Evolutionary conservation across 169 alveolate genomes (phyloP).

Genomic region (Plasmodium adleri): DNA sequence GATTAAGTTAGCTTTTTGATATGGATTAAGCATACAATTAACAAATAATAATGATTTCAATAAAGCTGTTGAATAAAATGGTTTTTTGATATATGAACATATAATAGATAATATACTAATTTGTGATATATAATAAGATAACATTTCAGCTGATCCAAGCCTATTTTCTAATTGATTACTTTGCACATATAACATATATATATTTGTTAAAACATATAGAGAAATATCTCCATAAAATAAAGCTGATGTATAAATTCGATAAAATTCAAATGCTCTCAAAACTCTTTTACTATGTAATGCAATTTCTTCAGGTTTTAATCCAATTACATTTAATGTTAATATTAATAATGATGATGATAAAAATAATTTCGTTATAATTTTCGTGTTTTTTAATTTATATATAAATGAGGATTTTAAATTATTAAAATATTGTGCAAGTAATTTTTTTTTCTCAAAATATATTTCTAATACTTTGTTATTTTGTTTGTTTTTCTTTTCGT

Average conservation of each 20-base stretch:
- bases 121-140: constrained; percentile 65
- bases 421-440: constrained; percentile 18
- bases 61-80: constrained; percentile 66
- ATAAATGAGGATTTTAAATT: constrained; percentile 47
- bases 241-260: constrained; percentile 71
- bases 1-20: constrained; percentile 62
- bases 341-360: constrained; percentile 43
- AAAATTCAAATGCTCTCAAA: constrained; percentile 67
- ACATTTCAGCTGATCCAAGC: constrained; percentile 57
- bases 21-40: constrained; percentile 69
- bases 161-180: constrained; percentile 49
- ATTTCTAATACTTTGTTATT: constrained; percentile 30
- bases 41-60: constrained; percentile 56
- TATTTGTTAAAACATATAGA: constrained; percentile 62
- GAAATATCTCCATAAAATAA: constrained; percentile 73
- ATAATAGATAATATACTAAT: constrained; percentile 40
- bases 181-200: constrained; percentile 67
- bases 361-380: constrained; percentile 55
- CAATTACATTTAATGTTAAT: constrained; percentile 34
- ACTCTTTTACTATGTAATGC: constrained; percentile 71
- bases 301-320: constrained; percentile 72
- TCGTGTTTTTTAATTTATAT: constrained; percentile 37
- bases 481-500: constrained; percentile 17
- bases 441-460: constrained; percentile 9
- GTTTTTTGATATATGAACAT: constrained; percentile 60